A percentile compares a stretch with the other conserved stretches of the same genome.
Conservation (phyloP, 1,284 basidiomycete genomes). For the Volvariella surrecta region DNA sequence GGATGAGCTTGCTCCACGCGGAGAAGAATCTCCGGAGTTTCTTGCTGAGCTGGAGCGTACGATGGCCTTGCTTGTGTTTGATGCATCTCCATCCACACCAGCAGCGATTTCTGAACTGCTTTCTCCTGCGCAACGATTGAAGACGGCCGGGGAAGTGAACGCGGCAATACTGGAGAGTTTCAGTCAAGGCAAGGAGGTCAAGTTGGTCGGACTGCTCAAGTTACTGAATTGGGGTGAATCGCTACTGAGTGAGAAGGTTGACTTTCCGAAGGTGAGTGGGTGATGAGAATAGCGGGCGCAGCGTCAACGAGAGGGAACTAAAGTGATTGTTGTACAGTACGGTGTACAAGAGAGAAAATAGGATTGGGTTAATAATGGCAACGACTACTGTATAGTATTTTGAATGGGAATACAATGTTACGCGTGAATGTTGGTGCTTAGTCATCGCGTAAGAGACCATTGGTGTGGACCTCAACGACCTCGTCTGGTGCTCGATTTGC, state of each 20-base stretch:
- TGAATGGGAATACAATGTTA: not conserved
- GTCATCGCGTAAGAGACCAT: no score
- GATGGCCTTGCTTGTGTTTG: constrained; percentile 93
- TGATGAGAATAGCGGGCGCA: not conserved
- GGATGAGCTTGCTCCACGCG: constrained; percentile 87
- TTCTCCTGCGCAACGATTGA: constrained; percentile 80
- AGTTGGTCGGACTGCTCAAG: constrained; percentile 80
- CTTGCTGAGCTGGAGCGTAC: constrained; percentile 88
- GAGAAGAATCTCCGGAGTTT: constrained; percentile 92
- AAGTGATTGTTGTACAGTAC: not conserved
- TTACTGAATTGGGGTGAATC: constrained; percentile 86
- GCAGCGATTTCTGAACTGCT: constrained; percentile 70
- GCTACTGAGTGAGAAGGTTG: constrained; percentile 65
- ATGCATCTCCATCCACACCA: constrained; percentile 56
- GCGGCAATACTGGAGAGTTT: constrained; percentile 89
- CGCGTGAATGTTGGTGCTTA: not conserved
- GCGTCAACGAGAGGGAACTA: not conserved
- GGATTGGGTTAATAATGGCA: no score
- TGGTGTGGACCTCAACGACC: constrained; percentile 1
- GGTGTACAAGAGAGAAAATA: not conserved
- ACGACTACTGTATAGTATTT: no score
- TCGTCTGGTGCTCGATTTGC: not conserved
- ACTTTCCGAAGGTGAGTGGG: constrained; percentile 58
- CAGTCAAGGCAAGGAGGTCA: constrained; percentile 89
- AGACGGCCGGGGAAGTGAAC: constrained; percentile 92